Evolutionary conservation across 202 grass and related monocot genomes (phyloP).

Genomic region (Panicum virgatum): DNA sequence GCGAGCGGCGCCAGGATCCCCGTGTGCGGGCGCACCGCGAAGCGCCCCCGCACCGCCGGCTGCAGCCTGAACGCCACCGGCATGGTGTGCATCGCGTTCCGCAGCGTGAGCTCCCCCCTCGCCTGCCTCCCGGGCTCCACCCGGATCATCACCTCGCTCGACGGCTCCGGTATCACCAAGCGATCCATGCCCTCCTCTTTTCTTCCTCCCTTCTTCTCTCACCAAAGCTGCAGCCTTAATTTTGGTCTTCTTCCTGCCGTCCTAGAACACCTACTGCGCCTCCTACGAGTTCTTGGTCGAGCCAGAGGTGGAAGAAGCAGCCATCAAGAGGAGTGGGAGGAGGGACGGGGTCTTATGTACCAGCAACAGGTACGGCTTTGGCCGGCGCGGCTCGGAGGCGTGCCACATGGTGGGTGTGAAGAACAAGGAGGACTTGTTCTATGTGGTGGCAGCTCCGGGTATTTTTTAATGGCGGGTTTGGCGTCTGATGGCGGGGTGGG

Average conservation of each 20-base stretch:
- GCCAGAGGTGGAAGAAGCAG: constrained; percentile 23
- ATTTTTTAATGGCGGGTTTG: constrained; percentile 38
- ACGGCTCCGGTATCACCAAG: constrained; percentile 69
- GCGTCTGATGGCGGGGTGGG: constrained; percentile 16
- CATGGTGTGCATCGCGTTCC: constrained; percentile 88
- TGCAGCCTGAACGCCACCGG: constrained; percentile 69
- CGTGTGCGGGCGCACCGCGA: constrained; percentile 56
- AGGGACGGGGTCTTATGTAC: constrained; percentile 35
- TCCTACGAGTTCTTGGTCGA: constrained; percentile 5
- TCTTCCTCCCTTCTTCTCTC: background rate
- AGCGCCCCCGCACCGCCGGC: constrained; percentile 50
- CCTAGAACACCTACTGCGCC: background rate
- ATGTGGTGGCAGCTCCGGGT: constrained; percentile 21
- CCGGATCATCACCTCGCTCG: constrained; percentile 56
- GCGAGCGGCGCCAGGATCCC: constrained; percentile 69
- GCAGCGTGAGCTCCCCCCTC: constrained; percentile 50
- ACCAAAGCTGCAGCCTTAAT: background rate
- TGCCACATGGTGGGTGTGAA: constrained; percentile 75
- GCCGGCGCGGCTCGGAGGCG: constrained; percentile 53
- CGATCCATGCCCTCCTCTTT: constrained; percentile 49
- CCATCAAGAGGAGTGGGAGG: constrained; percentile 47
- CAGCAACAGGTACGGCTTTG: background rate
- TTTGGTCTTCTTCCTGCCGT: background rate
- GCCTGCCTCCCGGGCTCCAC: constrained; percentile 52
- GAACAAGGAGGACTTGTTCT: constrained; percentile 75